phyloP scores from a whole-genome alignment of 306 rosid species.

The Medicago arabica region DNA sequence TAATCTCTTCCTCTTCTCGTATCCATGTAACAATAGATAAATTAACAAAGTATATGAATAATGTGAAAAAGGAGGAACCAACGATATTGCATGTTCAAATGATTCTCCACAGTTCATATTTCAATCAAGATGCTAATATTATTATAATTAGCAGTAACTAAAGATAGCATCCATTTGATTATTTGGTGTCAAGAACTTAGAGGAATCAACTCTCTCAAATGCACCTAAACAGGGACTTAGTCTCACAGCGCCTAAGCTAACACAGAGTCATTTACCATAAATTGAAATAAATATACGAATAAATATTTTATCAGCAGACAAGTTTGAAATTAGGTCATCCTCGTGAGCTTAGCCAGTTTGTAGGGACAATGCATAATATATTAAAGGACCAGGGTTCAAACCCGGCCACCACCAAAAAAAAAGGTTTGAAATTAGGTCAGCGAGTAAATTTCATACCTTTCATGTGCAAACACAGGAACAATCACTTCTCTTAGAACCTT shows the following conservation, averaged over 20 bases:
- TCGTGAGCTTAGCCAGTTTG: no score
- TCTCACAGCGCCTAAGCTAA: not conserved
- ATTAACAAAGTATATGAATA: not conserved
- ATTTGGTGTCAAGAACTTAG: conserved; percentile 14
- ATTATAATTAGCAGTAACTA: not conserved
- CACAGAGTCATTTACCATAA: not conserved
- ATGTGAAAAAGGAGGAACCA: not conserved
- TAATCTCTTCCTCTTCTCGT: not conserved
- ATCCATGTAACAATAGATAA: not conserved
- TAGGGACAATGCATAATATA: no score
- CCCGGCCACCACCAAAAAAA: no score
- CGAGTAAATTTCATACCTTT: not conserved
- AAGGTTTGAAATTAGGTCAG: conserved; percentile 6
- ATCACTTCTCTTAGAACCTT: conserved; percentile 73
- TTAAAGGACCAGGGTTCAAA: no score
- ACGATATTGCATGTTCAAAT: not conserved
- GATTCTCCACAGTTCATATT: not conserved
- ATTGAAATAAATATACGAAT: not conserved
- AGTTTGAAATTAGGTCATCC: conserved; percentile 6
- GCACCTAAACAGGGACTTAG: not conserved
- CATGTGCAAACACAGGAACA: conserved; percentile 43
- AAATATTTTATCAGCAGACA: not conserved
- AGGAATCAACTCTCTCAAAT: not conserved
- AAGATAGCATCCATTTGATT: not conserved
- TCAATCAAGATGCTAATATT: not conserved